These are phyloP conservation scores for Symbiodinium natans DNA, from an alignment of 73 alveolate genomes.

Conservation along the genomic window DNA sequence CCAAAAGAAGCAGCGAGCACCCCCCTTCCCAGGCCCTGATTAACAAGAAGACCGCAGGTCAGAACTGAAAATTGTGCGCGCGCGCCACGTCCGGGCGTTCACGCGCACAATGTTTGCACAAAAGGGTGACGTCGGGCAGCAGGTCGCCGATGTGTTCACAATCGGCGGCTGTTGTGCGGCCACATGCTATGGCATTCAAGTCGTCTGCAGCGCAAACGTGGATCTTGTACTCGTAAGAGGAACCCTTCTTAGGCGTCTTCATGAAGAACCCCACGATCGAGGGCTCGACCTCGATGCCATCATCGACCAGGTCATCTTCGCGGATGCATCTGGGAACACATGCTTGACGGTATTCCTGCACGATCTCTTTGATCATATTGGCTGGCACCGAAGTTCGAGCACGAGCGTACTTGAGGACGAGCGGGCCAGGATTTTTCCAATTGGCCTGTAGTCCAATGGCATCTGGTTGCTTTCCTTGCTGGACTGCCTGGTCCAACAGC, in stretches of 20 bases:
- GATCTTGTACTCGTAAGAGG: not conserved
- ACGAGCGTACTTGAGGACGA: constrained; percentile 17
- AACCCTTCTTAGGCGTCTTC: not conserved
- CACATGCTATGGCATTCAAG: not conserved
- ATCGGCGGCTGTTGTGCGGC: not conserved
- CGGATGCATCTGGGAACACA: not conserved
- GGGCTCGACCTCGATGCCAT: not conserved
- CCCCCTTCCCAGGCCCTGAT: too few relatives aligned
- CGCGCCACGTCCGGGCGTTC: constrained; percentile 17
- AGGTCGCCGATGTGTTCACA: not conserved
- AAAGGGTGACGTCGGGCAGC: not conserved
- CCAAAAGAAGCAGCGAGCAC: not conserved
- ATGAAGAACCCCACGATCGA: too few relatives aligned
- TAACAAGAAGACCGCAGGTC: too few relatives aligned
- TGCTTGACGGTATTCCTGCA: not conserved
- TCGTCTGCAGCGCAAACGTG: not conserved
- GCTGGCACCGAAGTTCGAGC: not conserved
- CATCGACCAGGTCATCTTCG: not conserved
- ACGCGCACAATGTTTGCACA: constrained; percentile 18
- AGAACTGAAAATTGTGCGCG: too few relatives aligned
- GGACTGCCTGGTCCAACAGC: constrained; percentile 20
- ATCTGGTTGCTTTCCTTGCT: not conserved
- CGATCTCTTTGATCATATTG: constrained; percentile 3
- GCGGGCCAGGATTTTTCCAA: constrained; percentile 9
- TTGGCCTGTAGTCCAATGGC: constrained; percentile 22